phyloP scores from a whole-genome alignment of 768 basidiomycete species.

The Auriscalpium microsporum region DNA sequence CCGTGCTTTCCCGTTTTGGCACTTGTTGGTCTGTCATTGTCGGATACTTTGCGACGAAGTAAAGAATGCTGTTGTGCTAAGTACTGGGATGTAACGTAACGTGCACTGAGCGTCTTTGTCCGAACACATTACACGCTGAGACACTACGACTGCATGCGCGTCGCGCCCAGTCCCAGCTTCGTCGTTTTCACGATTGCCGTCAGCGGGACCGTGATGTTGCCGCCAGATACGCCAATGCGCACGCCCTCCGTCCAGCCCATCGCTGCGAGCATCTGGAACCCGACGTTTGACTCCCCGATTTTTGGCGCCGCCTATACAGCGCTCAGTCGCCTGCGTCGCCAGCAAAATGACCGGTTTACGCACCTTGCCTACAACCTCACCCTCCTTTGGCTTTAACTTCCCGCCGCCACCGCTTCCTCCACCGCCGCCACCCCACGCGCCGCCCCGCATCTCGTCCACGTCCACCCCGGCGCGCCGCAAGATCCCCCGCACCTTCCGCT shows the following conservation, averaged over 20 bases:
- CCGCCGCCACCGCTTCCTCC: constrained; percentile 27
- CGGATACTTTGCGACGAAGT: too few species aligned
- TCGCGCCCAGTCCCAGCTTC: constrained; percentile 76
- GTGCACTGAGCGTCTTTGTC: too few species aligned
- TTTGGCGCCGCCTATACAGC: constrained; percentile 61
- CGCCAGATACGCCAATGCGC: constrained; percentile 56
- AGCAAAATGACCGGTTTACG: constrained; percentile 8
- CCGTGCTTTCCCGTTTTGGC: too few species aligned
- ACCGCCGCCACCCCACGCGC: constrained; percentile 23
- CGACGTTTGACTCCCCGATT: constrained; percentile 72
- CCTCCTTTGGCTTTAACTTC: constrained; percentile 51
- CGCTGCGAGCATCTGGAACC: constrained; percentile 75
- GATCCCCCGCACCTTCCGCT: constrained; percentile 48
- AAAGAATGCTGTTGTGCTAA: too few species aligned
- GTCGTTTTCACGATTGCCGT: constrained; percentile 81
- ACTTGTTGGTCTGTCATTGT: too few species aligned
- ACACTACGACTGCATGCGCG: too few species aligned
- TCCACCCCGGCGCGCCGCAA: constrained; percentile 19
- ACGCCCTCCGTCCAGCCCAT: constrained; percentile 93
- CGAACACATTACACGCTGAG: too few species aligned
- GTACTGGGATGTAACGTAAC: too few species aligned
- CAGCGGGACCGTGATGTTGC: constrained; percentile 60
- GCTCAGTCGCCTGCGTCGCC: neutral
- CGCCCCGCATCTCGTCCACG: constrained; percentile 16
- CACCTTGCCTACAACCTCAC: constrained; percentile 82